phyloP scores from a whole-genome alignment of 169 alveolate genomes.

The Eimeria brunetti region DNA sequence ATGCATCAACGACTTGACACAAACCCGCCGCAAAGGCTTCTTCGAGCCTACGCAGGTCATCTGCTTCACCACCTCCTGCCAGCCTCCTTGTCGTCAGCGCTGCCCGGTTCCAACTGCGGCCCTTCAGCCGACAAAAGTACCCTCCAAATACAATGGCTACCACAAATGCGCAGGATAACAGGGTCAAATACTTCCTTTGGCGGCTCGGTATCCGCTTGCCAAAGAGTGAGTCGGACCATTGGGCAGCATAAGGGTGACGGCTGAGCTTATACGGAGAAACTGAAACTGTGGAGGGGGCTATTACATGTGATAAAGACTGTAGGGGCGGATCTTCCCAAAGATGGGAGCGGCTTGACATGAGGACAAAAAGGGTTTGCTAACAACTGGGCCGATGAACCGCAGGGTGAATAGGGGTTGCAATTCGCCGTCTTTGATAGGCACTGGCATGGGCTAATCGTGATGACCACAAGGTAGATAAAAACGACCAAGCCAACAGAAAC shows the following conservation, averaged over 20 bases:
- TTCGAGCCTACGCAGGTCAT: background rate
- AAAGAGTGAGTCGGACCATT: background rate
- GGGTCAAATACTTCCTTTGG: background rate
- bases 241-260: background rate
- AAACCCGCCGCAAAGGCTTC: background rate
- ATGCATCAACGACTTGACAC: background rate
- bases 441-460: background rate
- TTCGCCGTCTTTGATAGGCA: background rate
- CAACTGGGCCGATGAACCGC: background rate
- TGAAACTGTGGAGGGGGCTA: background rate
- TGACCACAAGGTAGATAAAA: background rate
- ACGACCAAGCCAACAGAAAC: background rate
- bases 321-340: background rate
- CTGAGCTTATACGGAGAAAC: background rate
- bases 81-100: background rate
- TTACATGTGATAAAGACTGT: background rate
- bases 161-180: background rate
- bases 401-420: background rate
- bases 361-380: background rate
- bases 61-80: background rate
- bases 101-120: background rate
- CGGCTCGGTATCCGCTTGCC: background rate
- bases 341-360: background rate
- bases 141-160: background rate
- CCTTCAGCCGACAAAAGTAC: background rate